These are phyloP conservation scores for Cyanidiococcus yangmingshanensis DNA, from an alignment of 23 red algal genomes.

Conservation along the genomic window DNA sequence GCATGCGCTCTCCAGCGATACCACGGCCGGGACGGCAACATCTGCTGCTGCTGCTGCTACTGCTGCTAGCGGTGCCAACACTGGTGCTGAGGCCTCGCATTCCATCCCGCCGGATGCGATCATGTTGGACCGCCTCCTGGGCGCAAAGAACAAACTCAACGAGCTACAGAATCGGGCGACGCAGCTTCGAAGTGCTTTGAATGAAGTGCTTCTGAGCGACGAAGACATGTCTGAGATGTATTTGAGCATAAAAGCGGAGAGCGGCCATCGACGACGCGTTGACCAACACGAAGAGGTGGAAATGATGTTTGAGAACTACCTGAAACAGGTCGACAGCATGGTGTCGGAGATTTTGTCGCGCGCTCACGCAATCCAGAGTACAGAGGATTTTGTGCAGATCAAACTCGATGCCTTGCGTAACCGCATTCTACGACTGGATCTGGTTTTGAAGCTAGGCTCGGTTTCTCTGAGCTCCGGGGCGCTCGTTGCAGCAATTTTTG, in stretches of 20 bases:
- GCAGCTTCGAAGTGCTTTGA: conserved; percentile 54
- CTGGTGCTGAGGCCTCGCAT: background rate
- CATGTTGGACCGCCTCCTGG: conserved; percentile 76
- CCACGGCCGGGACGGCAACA: background rate
- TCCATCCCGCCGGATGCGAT: background rate
- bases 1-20: background rate
- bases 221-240: conserved; percentile 99
- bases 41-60: background rate
- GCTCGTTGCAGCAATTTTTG: conserved; percentile 70
- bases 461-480: conserved; percentile 65
- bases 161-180: conserved; percentile 53
- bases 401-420: conserved; percentile 93
- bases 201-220: conserved; percentile 83
- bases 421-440: conserved; percentile 80
- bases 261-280: conserved; percentile 49
- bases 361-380: conserved; percentile 57
- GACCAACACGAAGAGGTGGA: conserved; percentile 98
- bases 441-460: conserved; percentile 85
- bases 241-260: conserved; percentile 52
- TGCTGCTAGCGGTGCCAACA: background rate
- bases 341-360: conserved; percentile 52
- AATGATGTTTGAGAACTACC: conserved; percentile 99
- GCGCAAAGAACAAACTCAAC: conserved; percentile 81
- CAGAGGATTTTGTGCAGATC: conserved; percentile 94
- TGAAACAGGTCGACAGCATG: conserved; percentile 90